phyloP scores from a whole-genome alignment of 2,329 filamentous ascomycete species.

The Incumbomyces delicatus region DNA sequence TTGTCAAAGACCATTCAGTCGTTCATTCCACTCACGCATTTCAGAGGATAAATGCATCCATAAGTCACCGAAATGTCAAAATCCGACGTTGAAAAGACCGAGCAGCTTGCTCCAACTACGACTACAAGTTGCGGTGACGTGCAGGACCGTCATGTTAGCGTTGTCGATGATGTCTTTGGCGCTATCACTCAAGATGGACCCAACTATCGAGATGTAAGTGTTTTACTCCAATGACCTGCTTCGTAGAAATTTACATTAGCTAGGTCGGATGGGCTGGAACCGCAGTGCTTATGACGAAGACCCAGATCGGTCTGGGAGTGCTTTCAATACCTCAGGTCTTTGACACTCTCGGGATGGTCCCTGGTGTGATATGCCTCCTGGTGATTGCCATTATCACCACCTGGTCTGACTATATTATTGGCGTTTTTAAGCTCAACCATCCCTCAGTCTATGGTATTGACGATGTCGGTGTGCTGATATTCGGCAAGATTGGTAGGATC shows the following conservation, averaged over 20 bases:
- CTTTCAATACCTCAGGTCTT: conserved; percentile 41
- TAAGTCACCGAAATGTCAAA: too few relatives aligned
- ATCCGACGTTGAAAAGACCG: too few relatives aligned
- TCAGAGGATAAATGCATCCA: too few relatives aligned
- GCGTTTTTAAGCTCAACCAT: conserved; percentile 32
- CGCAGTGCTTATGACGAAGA: conserved; percentile 37
- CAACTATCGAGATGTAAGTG: conserved; percentile 24
- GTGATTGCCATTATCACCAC: conserved; percentile 42
- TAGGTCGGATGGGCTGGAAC: conserved; percentile 39
- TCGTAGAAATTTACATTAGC: not conserved
- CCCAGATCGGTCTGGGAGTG: conserved; percentile 43
- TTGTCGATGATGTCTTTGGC: conserved; percentile 27
- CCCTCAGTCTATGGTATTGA: conserved; percentile 41
- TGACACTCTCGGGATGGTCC: conserved; percentile 39
- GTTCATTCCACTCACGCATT: too few relatives aligned
- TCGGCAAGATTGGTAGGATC: conserved; percentile 49
- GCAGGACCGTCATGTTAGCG: conserved; percentile 4
- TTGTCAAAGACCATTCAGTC: too few relatives aligned
- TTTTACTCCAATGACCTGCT: not conserved
- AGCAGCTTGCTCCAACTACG: too few relatives aligned
- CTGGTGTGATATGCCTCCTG: conserved; percentile 38
- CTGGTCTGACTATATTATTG: conserved; percentile 19
- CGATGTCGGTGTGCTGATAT: conserved; percentile 42
- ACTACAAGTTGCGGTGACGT: too few relatives aligned
- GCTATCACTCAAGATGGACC: conserved; percentile 25